A percentile compares a stretch with the other conserved stretches of the same genome.
These are phyloP conservation scores for Lophiostoma macrostomum DNA, from an alignment of 495 filamentous ascomycete genomes.

Conservation along the genomic window DNA sequence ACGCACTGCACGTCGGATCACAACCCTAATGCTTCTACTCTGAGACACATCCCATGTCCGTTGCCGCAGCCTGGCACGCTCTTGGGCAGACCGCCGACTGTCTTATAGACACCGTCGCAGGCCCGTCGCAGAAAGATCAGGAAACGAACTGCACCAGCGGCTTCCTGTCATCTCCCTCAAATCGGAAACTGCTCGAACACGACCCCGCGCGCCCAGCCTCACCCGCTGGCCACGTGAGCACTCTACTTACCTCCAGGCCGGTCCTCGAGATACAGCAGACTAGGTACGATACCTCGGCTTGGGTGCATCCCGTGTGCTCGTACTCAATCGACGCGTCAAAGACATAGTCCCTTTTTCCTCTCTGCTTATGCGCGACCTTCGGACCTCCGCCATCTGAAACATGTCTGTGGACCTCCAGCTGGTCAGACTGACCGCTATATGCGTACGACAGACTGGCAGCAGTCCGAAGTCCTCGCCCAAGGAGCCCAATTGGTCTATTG, in stretches of 20 bases:
- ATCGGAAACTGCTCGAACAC: background rate
- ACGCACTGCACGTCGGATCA: constrained; percentile 21
- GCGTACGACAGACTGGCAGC: background rate
- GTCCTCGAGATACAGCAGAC: background rate
- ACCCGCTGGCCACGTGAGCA: background rate
- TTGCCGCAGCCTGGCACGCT: background rate
- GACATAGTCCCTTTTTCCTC: background rate
- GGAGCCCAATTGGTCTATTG: background rate
- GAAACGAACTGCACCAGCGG: background rate
- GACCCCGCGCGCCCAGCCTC: background rate
- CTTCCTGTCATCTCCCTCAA: background rate
- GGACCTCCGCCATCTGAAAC: constrained; percentile 8
- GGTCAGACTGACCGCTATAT: constrained; percentile 13
- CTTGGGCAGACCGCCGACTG: background rate
- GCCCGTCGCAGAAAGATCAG: too few species aligned
- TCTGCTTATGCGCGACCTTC: constrained; percentile 6
- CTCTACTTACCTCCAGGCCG: background rate
- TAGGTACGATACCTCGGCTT: background rate
- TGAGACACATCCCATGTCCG: constrained; percentile 18
- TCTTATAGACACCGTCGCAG: background rate
- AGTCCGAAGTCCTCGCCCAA: background rate
- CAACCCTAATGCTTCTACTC: constrained; percentile 14
- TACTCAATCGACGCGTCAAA: background rate
- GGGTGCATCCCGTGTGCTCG: background rate
- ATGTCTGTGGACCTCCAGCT: background rate